A percentile compares a stretch with the other conserved stretches of the same genome.
phyloP scores from a whole-genome alignment of 2,329 filamentous ascomycete genomes.

The Exophiala alcalophila region DNA sequence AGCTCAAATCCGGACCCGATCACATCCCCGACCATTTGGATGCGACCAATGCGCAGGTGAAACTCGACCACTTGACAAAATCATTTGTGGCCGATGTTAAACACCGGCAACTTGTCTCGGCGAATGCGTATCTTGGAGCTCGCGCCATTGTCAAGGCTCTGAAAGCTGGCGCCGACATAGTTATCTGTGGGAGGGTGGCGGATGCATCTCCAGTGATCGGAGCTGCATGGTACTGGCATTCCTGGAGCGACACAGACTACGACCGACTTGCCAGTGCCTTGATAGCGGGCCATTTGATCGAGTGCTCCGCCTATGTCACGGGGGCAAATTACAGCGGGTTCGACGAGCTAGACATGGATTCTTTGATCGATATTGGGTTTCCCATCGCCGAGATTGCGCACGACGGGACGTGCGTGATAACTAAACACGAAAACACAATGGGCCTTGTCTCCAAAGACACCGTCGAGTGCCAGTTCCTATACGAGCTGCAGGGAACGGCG shows the following conservation, averaged over 20 bases:
- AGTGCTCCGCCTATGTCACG: conserved; percentile 54
- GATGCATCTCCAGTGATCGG: conserved; percentile 55
- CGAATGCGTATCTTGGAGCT: conserved; percentile 54
- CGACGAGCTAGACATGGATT: conserved; percentile 37
- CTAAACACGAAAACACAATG: conserved; percentile 47
- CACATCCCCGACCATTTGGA: conserved; percentile 39
- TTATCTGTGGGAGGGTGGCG: conserved; percentile 45
- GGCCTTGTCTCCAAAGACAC: conserved; percentile 43
- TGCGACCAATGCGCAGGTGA: conserved; percentile 33
- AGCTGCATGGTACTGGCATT: conserved; percentile 56
- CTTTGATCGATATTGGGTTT: conserved; percentile 45
- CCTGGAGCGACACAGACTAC: conserved; percentile 49
- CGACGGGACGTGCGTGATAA: conserved; percentile 48
- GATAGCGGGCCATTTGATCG: conserved; percentile 53
- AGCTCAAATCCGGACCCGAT: conserved; percentile 30
- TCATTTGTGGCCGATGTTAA: conserved; percentile 35
- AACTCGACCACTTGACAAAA: conserved; percentile 34
- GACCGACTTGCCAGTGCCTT: conserved; percentile 52
- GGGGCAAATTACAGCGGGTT: conserved; percentile 56
- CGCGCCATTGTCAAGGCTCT: conserved; percentile 37
- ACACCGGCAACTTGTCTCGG: conserved; percentile 39
- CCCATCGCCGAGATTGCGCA: conserved; percentile 50
- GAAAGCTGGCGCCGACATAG: conserved; percentile 37
- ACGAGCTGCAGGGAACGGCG: conserved; percentile 49
- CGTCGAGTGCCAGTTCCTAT: conserved; percentile 48